These are phyloP conservation scores for Globisporangium mamillatum DNA, from an alignment of 352 stramenopile species.

Conservation along the genomic window DNA sequence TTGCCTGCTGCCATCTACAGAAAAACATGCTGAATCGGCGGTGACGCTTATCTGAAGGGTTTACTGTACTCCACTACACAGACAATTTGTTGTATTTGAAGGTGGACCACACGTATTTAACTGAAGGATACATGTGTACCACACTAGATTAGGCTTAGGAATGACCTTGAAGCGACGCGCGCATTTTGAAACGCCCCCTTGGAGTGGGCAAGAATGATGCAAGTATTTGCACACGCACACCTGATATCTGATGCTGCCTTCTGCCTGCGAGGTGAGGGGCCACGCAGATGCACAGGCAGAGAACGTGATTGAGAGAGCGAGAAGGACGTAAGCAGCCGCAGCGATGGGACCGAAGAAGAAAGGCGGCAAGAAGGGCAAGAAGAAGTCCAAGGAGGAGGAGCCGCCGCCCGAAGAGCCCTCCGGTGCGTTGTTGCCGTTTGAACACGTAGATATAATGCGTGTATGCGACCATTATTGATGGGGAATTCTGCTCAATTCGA, in stretches of 20 bases:
- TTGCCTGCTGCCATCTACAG: too few species aligned
- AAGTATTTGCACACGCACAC: neutral
- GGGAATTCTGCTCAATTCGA: too few species aligned
- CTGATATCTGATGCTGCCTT: neutral
- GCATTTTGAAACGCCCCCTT: neutral
- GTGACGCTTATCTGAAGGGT: neutral
- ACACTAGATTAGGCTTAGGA: neutral
- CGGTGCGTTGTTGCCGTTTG: conserved; percentile 25
- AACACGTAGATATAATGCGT: too few species aligned
- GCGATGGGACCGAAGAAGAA: conserved; percentile 78
- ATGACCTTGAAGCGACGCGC: neutral
- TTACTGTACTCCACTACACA: neutral
- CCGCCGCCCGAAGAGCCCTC: conserved; percentile 66
- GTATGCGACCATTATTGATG: too few species aligned
- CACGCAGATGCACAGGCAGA: neutral
- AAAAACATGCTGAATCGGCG: too few species aligned
- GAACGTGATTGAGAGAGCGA: neutral
- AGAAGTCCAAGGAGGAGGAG: conserved; percentile 66
- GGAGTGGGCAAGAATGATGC: neutral
- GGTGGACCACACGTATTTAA: neutral
- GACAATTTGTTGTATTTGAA: neutral
- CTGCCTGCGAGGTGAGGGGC: neutral
- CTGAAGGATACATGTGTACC: neutral
- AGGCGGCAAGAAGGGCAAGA: conserved; percentile 58
- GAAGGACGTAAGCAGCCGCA: neutral